Percentiles rank a stretch among this genome's conserved stretches.
These are phyloP conservation scores for Myrica gale DNA, from an alignment of 306 rosid species.

Conservation along the genomic window DNA sequence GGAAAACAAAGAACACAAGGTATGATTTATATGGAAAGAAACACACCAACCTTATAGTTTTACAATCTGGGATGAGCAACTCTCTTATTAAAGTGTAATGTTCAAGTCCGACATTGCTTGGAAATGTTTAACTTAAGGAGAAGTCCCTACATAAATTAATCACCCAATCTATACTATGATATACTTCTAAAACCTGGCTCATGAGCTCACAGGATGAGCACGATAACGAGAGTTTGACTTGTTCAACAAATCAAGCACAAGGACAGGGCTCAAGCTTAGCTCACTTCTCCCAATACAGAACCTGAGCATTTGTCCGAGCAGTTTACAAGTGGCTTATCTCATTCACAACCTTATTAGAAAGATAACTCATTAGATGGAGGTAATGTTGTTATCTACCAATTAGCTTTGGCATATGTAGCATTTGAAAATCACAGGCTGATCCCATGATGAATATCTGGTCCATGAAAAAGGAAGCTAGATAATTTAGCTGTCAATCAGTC, in stretches of 20 bases:
- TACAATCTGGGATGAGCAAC: not conserved
- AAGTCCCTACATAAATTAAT: not conserved
- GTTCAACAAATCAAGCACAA: not conserved
- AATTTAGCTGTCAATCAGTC: constrained; percentile 1
- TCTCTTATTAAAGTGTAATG: not conserved
- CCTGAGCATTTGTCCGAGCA: not conserved
- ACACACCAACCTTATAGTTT: not conserved
- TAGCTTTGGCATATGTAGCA: not conserved
- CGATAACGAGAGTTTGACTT: not conserved
- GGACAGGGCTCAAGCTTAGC: not conserved
- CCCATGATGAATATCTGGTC: not conserved
- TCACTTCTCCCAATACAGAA: not conserved
- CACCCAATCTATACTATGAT: not conserved
- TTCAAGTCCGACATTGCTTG: not conserved
- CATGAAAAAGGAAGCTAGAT: constrained; percentile 12
- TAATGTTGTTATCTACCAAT: not conserved
- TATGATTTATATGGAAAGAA: too few relatives aligned
- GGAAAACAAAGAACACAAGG: not conserved
- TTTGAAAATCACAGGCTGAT: not conserved
- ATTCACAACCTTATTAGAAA: not conserved
- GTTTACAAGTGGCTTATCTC: not conserved
- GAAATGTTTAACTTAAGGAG: not conserved
- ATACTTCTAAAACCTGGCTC: not conserved
- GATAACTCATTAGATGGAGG: not conserved
- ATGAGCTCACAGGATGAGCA: not conserved